Base-by-base conservation (phyloP, 2,329 filamentous ascomycete species). In the Daldinia sp. region DNA sequence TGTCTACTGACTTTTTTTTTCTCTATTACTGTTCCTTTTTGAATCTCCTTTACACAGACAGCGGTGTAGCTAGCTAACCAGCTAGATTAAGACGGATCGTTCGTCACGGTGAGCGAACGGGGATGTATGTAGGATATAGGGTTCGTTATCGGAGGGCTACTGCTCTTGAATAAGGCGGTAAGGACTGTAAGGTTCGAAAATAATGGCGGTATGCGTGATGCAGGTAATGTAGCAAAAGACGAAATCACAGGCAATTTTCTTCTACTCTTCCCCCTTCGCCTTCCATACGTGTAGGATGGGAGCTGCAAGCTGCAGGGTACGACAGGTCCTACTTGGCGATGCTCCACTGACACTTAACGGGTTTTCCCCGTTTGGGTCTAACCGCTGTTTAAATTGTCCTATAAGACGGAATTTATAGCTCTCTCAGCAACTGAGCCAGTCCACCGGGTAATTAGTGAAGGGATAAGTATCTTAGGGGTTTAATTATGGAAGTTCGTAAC, bases 371-470 rank as follows among this genome's bases (percentile, higher is more conserved):
- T 70, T 67, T 65, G 42, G 63, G 61, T 53, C 59, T 63, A 68
- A 68, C 61, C 50, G 62, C 62, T 46, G 60, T 61, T 59, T 59
- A 48, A 48, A 33, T 46, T 46, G 12, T 46, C 30, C 35, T 50
- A 70, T 63, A 69, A 62, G 62, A 69, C 51, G 59, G 18, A 39
- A 61, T 42, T 67, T 63, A 66, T 68, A 68, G 56, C 23, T 26
- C 18, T 63, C 42, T 53, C 33, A 63, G 53, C 59, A 56, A 60
- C 53, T 46, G 68, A 67, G 56, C 66, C 60, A 69, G 28, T 46
- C 56, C 20, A 56, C 60, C 51, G 66, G 66, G 60, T 20, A 48
- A 48, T 20, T 5, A 48, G 12, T 51, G 44, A 51, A 51, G 46
- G 26, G 46, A 51, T 51, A 33, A 33, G 15, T 30, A 33, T 33